Conservation (phyloP, 805 yeast species). For the Candida manassasensis region DNA sequence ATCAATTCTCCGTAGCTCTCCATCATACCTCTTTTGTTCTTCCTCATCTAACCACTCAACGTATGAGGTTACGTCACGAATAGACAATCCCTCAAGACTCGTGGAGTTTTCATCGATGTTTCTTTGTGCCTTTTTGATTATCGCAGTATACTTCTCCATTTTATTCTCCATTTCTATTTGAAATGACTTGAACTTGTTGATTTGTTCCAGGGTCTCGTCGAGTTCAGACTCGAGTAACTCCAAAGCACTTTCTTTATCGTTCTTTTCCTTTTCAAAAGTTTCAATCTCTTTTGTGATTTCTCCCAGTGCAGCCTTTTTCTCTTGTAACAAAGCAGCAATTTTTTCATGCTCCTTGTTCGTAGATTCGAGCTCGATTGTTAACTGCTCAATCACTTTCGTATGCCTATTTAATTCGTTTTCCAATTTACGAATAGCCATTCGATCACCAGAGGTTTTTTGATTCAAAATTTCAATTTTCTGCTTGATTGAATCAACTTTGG, state of each 20-base stretch:
- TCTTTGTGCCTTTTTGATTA: conserved; percentile 33
- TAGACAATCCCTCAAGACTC: conserved; percentile 39
- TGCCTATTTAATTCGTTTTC: conserved; percentile 60
- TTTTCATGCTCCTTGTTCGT: conserved; percentile 21
- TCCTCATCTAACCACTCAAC: conserved; percentile 46
- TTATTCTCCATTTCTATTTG: conserved; percentile 66
- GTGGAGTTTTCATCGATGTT: conserved; percentile 35
- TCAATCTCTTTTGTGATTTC: conserved; percentile 25
- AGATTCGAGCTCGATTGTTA: conserved; percentile 41
- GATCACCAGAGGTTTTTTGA: conserved; percentile 54
- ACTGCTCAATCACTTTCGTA: conserved; percentile 41
- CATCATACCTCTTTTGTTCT: conserved; percentile 31
- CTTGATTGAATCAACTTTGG: conserved; percentile 72
- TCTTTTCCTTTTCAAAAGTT: conserved; percentile 32
- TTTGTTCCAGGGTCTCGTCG: conserved; percentile 38
- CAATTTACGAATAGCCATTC: conserved; percentile 52
- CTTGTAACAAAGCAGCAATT: conserved; percentile 16
- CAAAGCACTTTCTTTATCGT: conserved; percentile 35
- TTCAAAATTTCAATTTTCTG: conserved; percentile 60
- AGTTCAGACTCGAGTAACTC: conserved; percentile 27
- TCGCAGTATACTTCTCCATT: conserved; percentile 50
- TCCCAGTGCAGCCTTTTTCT: conserved; percentile 27
- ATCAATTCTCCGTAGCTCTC: conserved; percentile 39
- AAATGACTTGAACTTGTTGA: conserved; percentile 54
- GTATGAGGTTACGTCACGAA: conserved; percentile 51